Base-by-base conservation (phyloP, 108 stramenopile species). In the Heterococcus sp. region DNA sequence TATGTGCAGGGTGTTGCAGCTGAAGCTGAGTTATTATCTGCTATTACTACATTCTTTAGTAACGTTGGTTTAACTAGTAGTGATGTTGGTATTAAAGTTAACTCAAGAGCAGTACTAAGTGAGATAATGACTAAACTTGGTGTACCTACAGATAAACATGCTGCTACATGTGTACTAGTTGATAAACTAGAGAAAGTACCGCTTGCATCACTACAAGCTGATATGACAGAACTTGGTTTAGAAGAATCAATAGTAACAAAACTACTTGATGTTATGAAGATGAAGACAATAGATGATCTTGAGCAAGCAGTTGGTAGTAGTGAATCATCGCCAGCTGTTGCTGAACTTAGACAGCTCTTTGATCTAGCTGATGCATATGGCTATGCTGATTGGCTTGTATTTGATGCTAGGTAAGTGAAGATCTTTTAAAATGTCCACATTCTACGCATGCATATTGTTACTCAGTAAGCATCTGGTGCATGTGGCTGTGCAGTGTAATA, bases 141-240 rank as follows among this genome's bases (percentile, higher is more conserved):
- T 32, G 93, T 98, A 65, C 93, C 93, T 2, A 86, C 88, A 35
- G 92, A 93, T 38, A 95, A 93, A 83, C 95, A 95, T 89, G 95
- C 95, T 3, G 93, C 94, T 0, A 93, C 95, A 5, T 97, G 96
- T 85, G 95, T 98, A 32, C 87, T 98, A 76, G 92, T 98, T 3
- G 97, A 98, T 84, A 98, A 98, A 87, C 87, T 98, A 14, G 97
- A 98, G 76, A 98, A 98, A 93, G 83, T 96, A 38, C 94, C 94
- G 28, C 37, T 96, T 2, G 94, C 94, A 68, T 93, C 93, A 33
- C 93, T 96, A 77, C 92, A 93, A 78, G 92, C 82, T 29, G 96
- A 96, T 73, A 70, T 96, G 71, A 89, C 92, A 68, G 93, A 90
- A 58, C 90, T 96, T 1, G 96, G 96, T 40, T 72, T 96, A 34